phyloP scores from a whole-genome alignment of 2,329 filamentous ascomycete genomes.

The Colletotrichum salicis region DNA sequence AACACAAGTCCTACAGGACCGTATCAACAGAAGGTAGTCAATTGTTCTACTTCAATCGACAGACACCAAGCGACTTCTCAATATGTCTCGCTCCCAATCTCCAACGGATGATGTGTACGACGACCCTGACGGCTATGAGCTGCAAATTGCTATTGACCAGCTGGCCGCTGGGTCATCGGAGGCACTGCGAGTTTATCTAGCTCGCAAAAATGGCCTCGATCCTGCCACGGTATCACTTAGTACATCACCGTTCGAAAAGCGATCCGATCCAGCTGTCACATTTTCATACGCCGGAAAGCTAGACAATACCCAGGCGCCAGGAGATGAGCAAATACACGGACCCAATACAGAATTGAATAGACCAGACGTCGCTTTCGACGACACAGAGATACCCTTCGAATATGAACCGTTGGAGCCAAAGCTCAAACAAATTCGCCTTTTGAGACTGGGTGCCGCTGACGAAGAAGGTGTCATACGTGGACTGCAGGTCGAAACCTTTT shows the following conservation, averaged over 20 bases:
- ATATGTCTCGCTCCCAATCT: not conserved
- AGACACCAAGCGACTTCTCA: not conserved
- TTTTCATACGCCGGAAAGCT: not conserved
- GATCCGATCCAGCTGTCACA: not conserved
- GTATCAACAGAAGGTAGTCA: not conserved
- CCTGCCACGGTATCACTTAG: not conserved
- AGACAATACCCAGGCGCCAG: conserved; percentile 4
- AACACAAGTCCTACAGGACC: not conserved
- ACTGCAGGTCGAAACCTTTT: conserved; percentile 10
- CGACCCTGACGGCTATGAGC: conserved; percentile 12
- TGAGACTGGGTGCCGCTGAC: not conserved
- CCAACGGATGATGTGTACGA: not conserved
- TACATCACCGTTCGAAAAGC: not conserved
- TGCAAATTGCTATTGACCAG: conserved; percentile 21
- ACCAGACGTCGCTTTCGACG: not conserved
- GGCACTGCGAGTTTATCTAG: conserved; percentile 3
- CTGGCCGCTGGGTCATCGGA: conserved; percentile 18
- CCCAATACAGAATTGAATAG: not conserved
- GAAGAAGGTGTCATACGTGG: not conserved
- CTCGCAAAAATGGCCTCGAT: not conserved
- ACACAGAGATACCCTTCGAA: not conserved
- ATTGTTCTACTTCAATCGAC: not conserved
- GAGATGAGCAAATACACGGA: not conserved
- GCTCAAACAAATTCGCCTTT: not conserved
- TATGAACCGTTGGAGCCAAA: not conserved